phyloP scores from a whole-genome alignment of 345 rosid genomes.

The Noccaea caerulescens region DNA sequence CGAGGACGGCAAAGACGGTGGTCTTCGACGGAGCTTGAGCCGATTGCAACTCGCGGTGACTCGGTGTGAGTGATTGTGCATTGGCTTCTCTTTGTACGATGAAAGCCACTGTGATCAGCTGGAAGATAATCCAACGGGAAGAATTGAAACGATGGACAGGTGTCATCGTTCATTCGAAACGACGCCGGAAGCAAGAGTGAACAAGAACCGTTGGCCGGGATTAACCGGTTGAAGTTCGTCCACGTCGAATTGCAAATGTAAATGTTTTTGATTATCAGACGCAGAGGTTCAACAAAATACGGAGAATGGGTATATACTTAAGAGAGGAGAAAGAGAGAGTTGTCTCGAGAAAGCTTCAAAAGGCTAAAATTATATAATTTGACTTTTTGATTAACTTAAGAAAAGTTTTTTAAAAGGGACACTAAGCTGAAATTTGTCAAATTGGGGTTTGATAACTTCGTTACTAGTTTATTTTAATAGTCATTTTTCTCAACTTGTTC shows the following conservation, averaged over 20 bases:
- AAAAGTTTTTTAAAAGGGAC: not conserved
- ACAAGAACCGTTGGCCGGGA: not conserved
- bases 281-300: not conserved
- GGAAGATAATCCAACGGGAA: conserved; percentile 30
- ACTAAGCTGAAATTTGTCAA: not conserved
- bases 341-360: conserved; percentile 4
- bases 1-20: conserved; percentile 37
- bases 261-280: not conserved
- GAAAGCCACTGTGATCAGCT: conserved; percentile 13
- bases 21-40: conserved; percentile 27
- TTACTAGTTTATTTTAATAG: not conserved
- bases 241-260: conserved; percentile 2
- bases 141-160: not conserved
- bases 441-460: not conserved
- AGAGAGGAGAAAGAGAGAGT: not conserved
- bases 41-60: not conserved
- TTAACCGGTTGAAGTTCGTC: conserved; percentile 1
- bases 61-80: conserved; percentile 34
- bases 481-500: conserved; percentile 2
- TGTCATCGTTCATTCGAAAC: conserved; percentile 36
- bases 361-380: not conserved
- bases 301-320: conserved; percentile 10
- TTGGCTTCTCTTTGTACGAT: not conserved
- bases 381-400: conserved; percentile 9
- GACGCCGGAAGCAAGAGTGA: not conserved